These are phyloP conservation scores for Penicillium cosmopolitanum DNA, from an alignment of 495 filamentous ascomycete species.

Conservation along the genomic window DNA sequence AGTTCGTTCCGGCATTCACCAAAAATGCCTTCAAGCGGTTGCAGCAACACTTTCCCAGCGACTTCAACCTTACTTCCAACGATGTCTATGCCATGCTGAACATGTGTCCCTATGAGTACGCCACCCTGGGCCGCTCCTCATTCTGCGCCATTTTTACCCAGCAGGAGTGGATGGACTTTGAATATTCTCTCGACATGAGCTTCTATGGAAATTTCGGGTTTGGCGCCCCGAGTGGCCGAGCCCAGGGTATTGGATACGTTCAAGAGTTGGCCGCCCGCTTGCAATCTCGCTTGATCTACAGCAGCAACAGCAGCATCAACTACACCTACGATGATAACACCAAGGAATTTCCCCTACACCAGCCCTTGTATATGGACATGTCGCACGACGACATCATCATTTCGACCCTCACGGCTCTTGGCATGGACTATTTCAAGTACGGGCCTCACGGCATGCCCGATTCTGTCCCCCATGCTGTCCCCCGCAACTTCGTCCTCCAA, in stretches of 20 bases:
- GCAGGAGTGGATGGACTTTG: slow-evolving; percentile 60
- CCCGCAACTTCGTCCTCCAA: slow-evolving; percentile 25
- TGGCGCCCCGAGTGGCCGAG: slow-evolving; percentile 62
- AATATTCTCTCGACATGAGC: slow-evolving; percentile 58
- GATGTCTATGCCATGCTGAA: slow-evolving; percentile 60
- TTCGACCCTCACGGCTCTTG: slow-evolving; percentile 53
- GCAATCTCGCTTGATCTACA: slow-evolving; percentile 52
- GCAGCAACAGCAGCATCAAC: slow-evolving; percentile 62
- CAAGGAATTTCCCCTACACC: slow-evolving; percentile 52
- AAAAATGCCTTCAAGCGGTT: slow-evolving; percentile 27
- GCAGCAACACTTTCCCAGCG: slow-evolving; percentile 24
- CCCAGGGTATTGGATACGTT: slow-evolving; percentile 66
- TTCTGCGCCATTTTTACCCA: slow-evolving; percentile 61
- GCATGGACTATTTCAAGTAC: slow-evolving; percentile 52
- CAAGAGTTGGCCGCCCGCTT: slow-evolving; percentile 65
- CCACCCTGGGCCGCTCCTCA: slow-evolving; percentile 31
- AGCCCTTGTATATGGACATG: slow-evolving; percentile 54
- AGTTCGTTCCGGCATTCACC: slow-evolving; percentile 25
- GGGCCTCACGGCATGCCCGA: slow-evolving; percentile 50
- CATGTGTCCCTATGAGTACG: slow-evolving; percentile 41
- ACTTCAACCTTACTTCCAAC: slow-evolving; percentile 51
- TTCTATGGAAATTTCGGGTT: slow-evolving; percentile 62
- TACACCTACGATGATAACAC: slow-evolving; percentile 54
- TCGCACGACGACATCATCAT: slow-evolving; percentile 46
- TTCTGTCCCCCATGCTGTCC: slow-evolving; percentile 46